Conservation (phyloP, 2,329 filamentous ascomycete genomes). For the Talaromyces atroroseus region DNA sequence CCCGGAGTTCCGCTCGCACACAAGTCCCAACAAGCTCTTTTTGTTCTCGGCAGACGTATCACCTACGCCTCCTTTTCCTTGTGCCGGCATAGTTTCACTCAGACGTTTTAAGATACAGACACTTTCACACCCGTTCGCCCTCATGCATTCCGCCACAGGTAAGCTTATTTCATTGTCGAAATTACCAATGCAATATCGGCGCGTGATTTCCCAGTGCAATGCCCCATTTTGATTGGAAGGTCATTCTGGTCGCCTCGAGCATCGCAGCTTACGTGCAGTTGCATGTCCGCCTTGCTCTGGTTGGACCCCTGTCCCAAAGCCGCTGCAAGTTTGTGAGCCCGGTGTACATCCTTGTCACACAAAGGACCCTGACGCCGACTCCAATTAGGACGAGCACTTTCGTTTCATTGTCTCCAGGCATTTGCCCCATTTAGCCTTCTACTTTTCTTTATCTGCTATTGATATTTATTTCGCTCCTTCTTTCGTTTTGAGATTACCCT, state of each 20-base stretch:
- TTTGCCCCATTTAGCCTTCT: background rate
- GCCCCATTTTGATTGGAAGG: slow-evolving; percentile 9
- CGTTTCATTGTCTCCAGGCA: background rate
- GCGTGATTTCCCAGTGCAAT: background rate
- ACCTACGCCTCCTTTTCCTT: background rate
- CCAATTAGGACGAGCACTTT: slow-evolving; percentile 1
- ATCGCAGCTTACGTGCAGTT: background rate
- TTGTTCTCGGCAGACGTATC: background rate
- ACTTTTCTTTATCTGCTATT: background rate
- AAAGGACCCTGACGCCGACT: slow-evolving; percentile 12
- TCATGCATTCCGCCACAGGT: slow-evolving; percentile 9
- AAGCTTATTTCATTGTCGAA: slow-evolving; percentile 4
- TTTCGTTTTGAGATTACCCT: background rate
- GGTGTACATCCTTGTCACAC: slow-evolving; percentile 14
- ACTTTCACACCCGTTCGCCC: background rate
- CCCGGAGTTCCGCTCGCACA: background rate
- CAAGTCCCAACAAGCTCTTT: background rate
- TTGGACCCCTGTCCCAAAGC: slow-evolving; percentile 10
- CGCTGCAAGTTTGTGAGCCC: slow-evolving; percentile 8
- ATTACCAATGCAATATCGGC: background rate
- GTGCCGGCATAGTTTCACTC: background rate
- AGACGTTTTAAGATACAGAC: background rate
- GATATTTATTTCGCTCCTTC: background rate
- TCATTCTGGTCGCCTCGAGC: slow-evolving; percentile 10
- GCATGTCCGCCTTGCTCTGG: slow-evolving; percentile 5